Evolutionary conservation across 2,329 filamentous ascomycete genomes (phyloP), one percentile per base, ranked within the genome.

Genomic region (Talaromyces sp.): DNA sequence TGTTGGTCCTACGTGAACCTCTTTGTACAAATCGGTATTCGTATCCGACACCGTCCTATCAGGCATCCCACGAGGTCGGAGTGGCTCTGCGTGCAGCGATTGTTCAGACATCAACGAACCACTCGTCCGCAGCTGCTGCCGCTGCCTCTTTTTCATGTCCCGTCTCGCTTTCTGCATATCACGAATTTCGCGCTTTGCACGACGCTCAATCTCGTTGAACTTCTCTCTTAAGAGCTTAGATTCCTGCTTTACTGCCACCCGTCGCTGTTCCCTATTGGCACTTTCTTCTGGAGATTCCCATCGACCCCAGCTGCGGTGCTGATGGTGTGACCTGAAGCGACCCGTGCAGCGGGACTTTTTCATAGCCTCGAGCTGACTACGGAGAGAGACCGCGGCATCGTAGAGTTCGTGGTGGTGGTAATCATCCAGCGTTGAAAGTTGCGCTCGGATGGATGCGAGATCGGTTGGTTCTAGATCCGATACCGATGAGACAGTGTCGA

Each of bases 261-360:
- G 70, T 33, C 78, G 57, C 73, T 1, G 69, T 69, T 31, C 68
- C 45, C 73, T 73, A 7, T 73, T 73, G 50, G 74, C 68, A 24
- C 73, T 73, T 63, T 76, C 71, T 27, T 75, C 70, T 0, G 75
- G 75, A 1, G 75, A 75, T 56, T 78, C 76, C 76, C 76, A 76
- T 22, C 75, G 72, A 4, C 75, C 73, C 73, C 75, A 74, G 58
- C 73, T 69, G 10, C 65, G 69, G 11, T 33, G 69, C 8, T 33
- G 33, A 24, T 62, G 50, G 6, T 22, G 39, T 22, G 62, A 56
- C 7, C 47, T 37, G 41, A 43, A 24, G 19, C 57, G 61, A 47
- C 45, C 9, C 39, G 76, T 73, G 14, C 73, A 74, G 24, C 76
- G 75, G 11, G 76, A 75, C 35, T 76, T 72, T 59, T 73, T 73